phyloP scores from a whole-genome alignment of 2,329 filamentous ascomycete species.

The Aspergillus ruber region DNA sequence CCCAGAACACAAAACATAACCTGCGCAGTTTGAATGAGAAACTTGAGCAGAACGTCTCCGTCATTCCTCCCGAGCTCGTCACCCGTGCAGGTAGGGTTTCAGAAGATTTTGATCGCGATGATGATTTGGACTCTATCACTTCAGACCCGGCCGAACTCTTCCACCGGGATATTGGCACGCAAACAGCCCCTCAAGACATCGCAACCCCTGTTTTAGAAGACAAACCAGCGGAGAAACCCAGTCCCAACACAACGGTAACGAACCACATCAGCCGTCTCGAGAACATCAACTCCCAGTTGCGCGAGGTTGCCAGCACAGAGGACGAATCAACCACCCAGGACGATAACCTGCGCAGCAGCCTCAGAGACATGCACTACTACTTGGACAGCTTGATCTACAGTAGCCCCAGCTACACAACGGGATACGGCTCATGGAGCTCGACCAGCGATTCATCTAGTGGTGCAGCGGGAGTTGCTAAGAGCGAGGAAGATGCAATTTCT shows the following conservation, averaged over 20 bases:
- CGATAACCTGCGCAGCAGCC: conserved; percentile 26
- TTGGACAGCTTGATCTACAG: conserved; percentile 44
- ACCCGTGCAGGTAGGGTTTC: conserved; percentile 19
- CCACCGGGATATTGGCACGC: conserved; percentile 57
- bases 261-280: conserved; percentile 43
- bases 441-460: conserved; percentile 16
- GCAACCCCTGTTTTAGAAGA: conserved; percentile 10
- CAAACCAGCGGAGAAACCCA: conserved; percentile 3
- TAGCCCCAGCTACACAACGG: conserved; percentile 20
- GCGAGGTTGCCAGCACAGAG: conserved; percentile 39
- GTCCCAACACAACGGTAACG: conserved; percentile 20
- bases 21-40: conserved; percentile 52
- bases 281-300: conserved; percentile 47
- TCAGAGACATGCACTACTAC: conserved; percentile 47
- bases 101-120: conserved; percentile 12
- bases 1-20: conserved; percentile 45
- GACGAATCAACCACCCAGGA: conserved; percentile 27
- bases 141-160: conserved; percentile 60
- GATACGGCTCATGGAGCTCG: conserved; percentile 30
- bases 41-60: conserved; percentile 47
- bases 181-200: conserved; percentile 46
- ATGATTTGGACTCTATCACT: conserved; percentile 44
- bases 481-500: conserved; percentile 52
- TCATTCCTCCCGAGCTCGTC: conserved; percentile 39
- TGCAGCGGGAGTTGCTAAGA: conserved; percentile 28